Base-by-base conservation (phyloP, 1,284 basidiomycete species). In the Moesziomyces antarcticus region DNA sequence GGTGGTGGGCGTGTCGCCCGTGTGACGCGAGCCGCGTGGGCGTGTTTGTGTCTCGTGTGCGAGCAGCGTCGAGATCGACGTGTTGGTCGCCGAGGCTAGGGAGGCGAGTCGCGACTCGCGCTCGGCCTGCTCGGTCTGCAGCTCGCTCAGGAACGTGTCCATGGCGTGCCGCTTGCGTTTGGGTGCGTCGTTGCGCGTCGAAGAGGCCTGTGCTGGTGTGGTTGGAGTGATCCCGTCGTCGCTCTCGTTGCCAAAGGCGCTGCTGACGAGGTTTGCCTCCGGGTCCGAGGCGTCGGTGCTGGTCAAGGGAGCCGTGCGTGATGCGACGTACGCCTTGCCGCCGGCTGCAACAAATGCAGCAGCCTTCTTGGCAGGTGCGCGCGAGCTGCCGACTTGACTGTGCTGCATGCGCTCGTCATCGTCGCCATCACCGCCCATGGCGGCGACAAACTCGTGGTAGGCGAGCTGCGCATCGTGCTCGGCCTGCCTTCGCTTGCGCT, bases 1-100 rank as follows among this genome's bases (percentile, higher is more conserved):
- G 22, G 95, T 94, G 0, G 94, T 95, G 91, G 94, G 76, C 16
- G 66, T 90, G 79, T 96, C 93, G 35, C 35, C 13, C 4, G 56
- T 86, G 80, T 95, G 93, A 82, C 92, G 92, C 71, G 93, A 94
- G 37, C 93, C 93, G 18, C 61, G 59, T 81, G 91, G 91, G 83
- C 93, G 92, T 3, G 90, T 90, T 77, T 94, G 92, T 3, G 90
- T 90, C 77, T 94, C 93, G 78, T 92, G 93, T 37, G 92, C 64
- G 16, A 68, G 57, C 7, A 72, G 51, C 1, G 73, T 57, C 1
- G 68, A 72, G 21, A 73, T 76, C 11, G 65, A 72, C 24, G 46
- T 58, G 27, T 56, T 59, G 48, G 68, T 56, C 40, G 57, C 20
- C 8, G 61, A 62, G 9, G 67, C 66, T 11, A 64, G 48, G 6